Base-by-base conservation (phyloP, 352 stramenopile species). In the Phytopythium boreale region DNA sequence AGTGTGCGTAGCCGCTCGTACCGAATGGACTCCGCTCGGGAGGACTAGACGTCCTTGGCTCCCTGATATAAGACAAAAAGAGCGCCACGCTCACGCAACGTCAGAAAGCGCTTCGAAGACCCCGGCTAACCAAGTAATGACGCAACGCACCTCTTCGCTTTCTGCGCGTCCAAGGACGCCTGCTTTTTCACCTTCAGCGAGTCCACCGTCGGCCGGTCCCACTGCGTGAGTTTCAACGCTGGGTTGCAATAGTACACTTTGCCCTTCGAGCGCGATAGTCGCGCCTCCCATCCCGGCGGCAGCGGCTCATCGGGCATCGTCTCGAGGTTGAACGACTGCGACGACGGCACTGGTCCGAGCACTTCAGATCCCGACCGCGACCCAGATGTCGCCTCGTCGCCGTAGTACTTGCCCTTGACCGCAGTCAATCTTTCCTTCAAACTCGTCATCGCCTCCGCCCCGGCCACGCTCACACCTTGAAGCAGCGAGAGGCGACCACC, bases 241-340 rank as follows among this genome's bases (percentile, higher is more conserved):
- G 87, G 82, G 61, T 96, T 93, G 71, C 80, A 93, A 59, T 91
- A 96, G 75, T 96, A 96, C 39, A 83, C 76, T 57, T 93, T 93
- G 22, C 81, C 79, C 73, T 96, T 96, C 15, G 88, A 94, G 46
- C 88, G 74, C 6, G 88, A 96, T 56, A 91, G 55, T 4, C 87
- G 82, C 20, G 81, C 82, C 63, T 94, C 82, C 88, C 88, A 96
- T 7, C 86, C 88, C 12, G 78, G 74, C 53, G 88, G 86, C 37
- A 96, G 69, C 10, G 80, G 77, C 0, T 67, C 62, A 14, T 85
- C 72, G 10, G 75, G 69, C 69, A 93, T 75, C 8, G 78, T 71
- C 37, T 93, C 84, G 22, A 93, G 61, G 60, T 91, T 92, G 51
- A 90, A 80, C 3, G 81, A 87, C 34, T 91, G 80, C 39, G 72